phyloP scores from a whole-genome alignment of 2,329 filamentous ascomycete species.

The Penicillium sp. region DNA sequence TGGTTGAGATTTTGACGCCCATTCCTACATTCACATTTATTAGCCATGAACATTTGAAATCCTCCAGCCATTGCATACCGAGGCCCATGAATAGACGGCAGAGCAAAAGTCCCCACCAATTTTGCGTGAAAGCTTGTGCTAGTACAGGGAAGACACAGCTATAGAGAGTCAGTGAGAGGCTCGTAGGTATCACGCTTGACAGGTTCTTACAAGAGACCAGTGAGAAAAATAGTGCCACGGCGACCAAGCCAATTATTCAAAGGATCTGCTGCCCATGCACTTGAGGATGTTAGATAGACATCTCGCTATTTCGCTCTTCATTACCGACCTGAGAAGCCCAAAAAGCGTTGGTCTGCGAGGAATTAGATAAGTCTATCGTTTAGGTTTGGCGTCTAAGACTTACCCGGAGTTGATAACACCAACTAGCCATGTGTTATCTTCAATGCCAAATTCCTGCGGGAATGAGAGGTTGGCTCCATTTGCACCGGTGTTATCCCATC shows the following conservation, averaged over 20 bases:
- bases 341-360: slow-evolving; percentile 10
- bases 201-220: slow-evolving; percentile 29
- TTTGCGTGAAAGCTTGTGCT: slow-evolving; percentile 26
- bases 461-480: slow-evolving; percentile 49
- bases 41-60: neutral
- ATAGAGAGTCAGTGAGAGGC: neutral
- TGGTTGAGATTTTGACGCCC: slow-evolving; percentile 30
- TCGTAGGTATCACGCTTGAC: neutral
- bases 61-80: slow-evolving; percentile 9
- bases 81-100: slow-evolving; percentile 30
- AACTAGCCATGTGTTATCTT: slow-evolving; percentile 42
- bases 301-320: too few species aligned
- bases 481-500: slow-evolving; percentile 47
- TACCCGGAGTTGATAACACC: slow-evolving; percentile 45
- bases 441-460: slow-evolving; percentile 36
- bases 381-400: slow-evolving; percentile 19
- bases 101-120: slow-evolving; percentile 29
- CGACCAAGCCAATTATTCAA: slow-evolving; percentile 30
- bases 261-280: slow-evolving; percentile 31
- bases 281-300: slow-evolving; percentile 1
- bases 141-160: slow-evolving; percentile 30
- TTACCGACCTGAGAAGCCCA: slow-evolving; percentile 16
- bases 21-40: slow-evolving; percentile 12
- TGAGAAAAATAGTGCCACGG: slow-evolving; percentile 29
- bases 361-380: neutral